These are phyloP conservation scores for Quercus mongolica DNA, from an alignment of 306 rosid genomes.

Conservation along the genomic window DNA sequence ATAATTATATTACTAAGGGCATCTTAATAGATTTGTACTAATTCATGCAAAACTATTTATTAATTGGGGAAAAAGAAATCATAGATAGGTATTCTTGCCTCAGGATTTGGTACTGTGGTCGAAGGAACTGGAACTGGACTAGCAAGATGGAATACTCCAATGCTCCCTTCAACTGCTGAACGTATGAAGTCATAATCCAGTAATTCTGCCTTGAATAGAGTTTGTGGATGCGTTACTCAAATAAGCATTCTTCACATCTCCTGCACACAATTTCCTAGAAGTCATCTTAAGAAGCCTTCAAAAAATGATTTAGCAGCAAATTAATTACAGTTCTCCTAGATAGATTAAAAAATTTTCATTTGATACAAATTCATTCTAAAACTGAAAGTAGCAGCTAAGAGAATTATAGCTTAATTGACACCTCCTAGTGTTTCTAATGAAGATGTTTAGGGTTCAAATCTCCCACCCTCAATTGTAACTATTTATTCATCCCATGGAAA, in stretches of 20 bases:
- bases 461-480: too few relatives aligned
- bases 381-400: not conserved
- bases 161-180: conserved; percentile 36
- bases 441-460: too few relatives aligned
- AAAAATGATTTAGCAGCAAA: not conserved
- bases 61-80: not conserved
- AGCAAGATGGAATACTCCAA: conserved; percentile 51
- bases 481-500: too few relatives aligned
- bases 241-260: conserved; percentile 28
- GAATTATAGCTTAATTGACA: too few relatives aligned
- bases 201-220: conserved; percentile 39
- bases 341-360: too few relatives aligned
- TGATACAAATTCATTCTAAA: too few relatives aligned
- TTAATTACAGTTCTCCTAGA: not conserved
- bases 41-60: not conserved
- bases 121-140: conserved; percentile 39
- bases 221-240: conserved; percentile 37
- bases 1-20: not conserved
- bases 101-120: conserved; percentile 21
- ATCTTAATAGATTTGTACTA: too few relatives aligned
- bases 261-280: conserved; percentile 5
- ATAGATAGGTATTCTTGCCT: conserved; percentile 13
- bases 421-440: too few relatives aligned
- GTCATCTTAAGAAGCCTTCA: not conserved
- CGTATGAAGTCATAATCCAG: conserved; percentile 24